These are phyloP conservation scores for Gremmenia infestans DNA, from an alignment of 2,329 filamentous ascomycete genomes.

Conservation along the genomic window DNA sequence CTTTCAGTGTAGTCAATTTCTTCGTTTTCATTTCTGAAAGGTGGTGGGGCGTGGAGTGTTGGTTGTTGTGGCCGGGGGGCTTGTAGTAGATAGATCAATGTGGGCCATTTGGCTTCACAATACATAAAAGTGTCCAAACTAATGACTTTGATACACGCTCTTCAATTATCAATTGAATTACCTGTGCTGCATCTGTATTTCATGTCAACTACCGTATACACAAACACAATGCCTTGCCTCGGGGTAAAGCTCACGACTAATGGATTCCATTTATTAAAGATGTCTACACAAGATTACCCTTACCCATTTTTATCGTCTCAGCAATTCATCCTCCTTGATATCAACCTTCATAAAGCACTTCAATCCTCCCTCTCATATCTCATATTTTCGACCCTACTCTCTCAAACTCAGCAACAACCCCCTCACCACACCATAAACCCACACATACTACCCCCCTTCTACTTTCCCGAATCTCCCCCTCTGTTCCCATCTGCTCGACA, in stretches of 20 bases:
- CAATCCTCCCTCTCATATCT: conserved; percentile 1
- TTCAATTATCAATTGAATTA: too few species aligned
- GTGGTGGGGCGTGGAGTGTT: neutral
- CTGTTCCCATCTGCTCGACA: conserved; percentile 66
- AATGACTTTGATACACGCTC: neutral
- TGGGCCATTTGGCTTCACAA: neutral
- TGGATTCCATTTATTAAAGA: too few species aligned
- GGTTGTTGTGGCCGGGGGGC: neutral
- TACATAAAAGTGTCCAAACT: neutral
- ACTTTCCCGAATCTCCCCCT: conserved; percentile 50
- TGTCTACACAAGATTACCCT: too few species aligned
- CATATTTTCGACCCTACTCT: neutral
- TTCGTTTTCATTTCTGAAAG: neutral
- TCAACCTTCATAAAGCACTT: neutral
- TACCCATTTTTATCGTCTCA: neutral
- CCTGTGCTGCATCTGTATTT: too few species aligned
- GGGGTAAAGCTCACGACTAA: too few species aligned
- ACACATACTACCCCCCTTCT: conserved; percentile 20
- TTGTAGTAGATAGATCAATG: neutral
- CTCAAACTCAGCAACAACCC: conserved; percentile 22
- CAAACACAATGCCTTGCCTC: too few species aligned
- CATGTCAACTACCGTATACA: too few species aligned
- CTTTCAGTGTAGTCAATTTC: conserved; percentile 6
- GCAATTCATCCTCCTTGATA: neutral
- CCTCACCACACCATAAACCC: conserved; percentile 27